Evolutionary conservation across 441 rosid genomes (phyloP).

Genomic region (Pelargonium myrrhifolium): DNA sequence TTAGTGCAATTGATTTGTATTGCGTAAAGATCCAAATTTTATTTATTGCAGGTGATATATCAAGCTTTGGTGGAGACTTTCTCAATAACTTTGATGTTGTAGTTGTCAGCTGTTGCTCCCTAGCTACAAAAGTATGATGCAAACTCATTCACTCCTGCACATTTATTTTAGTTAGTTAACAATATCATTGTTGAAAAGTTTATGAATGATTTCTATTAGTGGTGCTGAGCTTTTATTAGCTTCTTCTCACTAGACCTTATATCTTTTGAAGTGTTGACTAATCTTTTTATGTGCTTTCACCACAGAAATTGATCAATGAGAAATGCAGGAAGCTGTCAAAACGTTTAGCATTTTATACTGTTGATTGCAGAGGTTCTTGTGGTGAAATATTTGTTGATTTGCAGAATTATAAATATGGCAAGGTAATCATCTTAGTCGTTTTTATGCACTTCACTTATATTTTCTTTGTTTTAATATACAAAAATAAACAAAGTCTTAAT

Average conservation of each 20-base stretch:
- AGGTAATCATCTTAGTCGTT: slow-evolving; percentile 32
- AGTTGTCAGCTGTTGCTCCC: slow-evolving; percentile 54
- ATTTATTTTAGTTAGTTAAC: no score
- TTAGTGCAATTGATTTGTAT: slow-evolving; percentile 1
- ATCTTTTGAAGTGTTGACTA: no score
- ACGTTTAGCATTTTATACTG: slow-evolving; percentile 64
- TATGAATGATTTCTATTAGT: no score
- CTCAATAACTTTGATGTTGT: slow-evolving; percentile 63
- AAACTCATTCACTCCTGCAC: neutral
- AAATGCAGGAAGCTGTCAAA: slow-evolving; percentile 58
- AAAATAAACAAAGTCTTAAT: no score
- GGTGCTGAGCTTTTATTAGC: no score
- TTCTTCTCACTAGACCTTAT: no score
- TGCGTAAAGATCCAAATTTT: neutral
- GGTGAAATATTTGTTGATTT: slow-evolving; percentile 84
- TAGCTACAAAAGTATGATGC: slow-evolving; percentile 41
- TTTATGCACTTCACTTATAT: no score
- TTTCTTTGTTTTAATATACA: no score
- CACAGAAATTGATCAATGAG: slow-evolving; percentile 63
- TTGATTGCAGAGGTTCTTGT: slow-evolving; percentile 68
- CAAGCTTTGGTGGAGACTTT: slow-evolving; percentile 45
- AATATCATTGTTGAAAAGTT: no score
- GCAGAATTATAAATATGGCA: slow-evolving; percentile 47
- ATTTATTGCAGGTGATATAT: slow-evolving; percentile 49
- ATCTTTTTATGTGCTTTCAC: slow-evolving; percentile 8